These are phyloP conservation scores for Babesia ovis DNA, from an alignment of 169 alveolate species.

Conservation along the genomic window DNA sequence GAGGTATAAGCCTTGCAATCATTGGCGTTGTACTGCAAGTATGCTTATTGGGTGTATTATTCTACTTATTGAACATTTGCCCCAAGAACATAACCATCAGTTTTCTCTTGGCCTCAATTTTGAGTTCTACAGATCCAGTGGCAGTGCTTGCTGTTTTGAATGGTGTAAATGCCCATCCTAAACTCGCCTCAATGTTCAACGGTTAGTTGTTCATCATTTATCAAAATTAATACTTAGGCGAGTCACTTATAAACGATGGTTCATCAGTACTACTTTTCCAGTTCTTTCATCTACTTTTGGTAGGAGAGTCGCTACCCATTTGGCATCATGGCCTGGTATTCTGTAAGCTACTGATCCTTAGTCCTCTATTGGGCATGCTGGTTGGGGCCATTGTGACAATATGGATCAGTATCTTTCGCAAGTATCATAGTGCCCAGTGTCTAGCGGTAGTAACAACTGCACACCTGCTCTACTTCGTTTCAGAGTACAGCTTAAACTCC, in stretches of 20 bases:
- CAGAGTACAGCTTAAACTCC: conserved; percentile 77
- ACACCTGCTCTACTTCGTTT: conserved; percentile 77
- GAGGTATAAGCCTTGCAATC: conserved; percentile 84
- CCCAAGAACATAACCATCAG: conserved; percentile 72
- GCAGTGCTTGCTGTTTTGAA: conserved; percentile 84
- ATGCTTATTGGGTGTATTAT: conserved; percentile 72
- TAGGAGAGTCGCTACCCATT: conserved; percentile 72
- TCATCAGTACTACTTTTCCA: conserved; percentile 83
- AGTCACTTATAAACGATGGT: conserved; percentile 86
- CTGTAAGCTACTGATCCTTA: conserved; percentile 75
- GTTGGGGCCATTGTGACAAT: conserved; percentile 75
- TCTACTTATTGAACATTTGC: conserved; percentile 70
- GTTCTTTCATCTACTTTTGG: conserved; percentile 77
- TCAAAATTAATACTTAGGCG: conserved; percentile 43
- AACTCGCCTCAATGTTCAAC: conserved; percentile 81
- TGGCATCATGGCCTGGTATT: conserved; percentile 72
- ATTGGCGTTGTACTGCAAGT: conserved; percentile 81
- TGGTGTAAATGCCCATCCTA: conserved; percentile 82
- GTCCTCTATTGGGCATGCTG: conserved; percentile 82
- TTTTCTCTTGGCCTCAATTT: conserved; percentile 82
- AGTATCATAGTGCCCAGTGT: conserved; percentile 79
- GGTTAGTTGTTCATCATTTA: conserved; percentile 41
- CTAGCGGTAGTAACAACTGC: conserved; percentile 69
- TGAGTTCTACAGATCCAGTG: conserved; percentile 88
- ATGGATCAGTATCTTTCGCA: conserved; percentile 81